Evolutionary conservation across 305 asterid genomes (phyloP), one percentile per base, ranked within the genome.

Genomic region (Striga hermonthica): DNA sequence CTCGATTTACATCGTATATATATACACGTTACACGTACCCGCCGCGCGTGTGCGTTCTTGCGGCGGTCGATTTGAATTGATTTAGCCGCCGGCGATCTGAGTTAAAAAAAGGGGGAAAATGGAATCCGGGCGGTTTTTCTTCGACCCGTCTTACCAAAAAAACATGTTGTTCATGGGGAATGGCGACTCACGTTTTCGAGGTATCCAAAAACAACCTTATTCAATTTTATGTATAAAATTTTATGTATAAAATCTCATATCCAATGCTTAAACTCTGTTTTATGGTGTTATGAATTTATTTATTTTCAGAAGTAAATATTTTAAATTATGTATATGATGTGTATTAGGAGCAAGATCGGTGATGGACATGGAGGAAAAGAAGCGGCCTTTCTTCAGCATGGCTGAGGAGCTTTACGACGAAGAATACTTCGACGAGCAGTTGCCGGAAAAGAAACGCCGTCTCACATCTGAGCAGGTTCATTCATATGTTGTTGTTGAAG

Each of bases 401-500:
- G 75, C 77, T 62, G 95, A 88, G 37, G 95, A 90, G 2, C 68
- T 86, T 57, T 90, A 84, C 22, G 99, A 90, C 34, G 97, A 90
- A 48, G 98, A 93, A 35, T 93, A 84, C 68, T 88, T 84, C 74
- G 97, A 93, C 72, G 97, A 93, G 76, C 95, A 86, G 81, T 60
- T 74, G 82, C 86, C 92, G 80, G 99, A 85, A 75, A 93, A 90
- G 86, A 93, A 93, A 72, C 95, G 99, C 71, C 97, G 99, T 11
- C 96, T 93, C 74, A 81, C 88, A 50, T 70, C 89, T 15, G 96
- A 93, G 66, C 97, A 93, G 95, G 98, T 92, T 58, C 41, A 52
- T 65, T 14, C 7, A 4, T 47, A 3, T 47, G 0, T 45, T 9
- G 1, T 47, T n/a, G 9, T 50, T n/a, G n/a, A n/a, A n/a, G n/a